These are phyloP conservation scores for Yarrowia sp. DNA, from an alignment of 805 yeast genomes.

Conservation along the genomic window DNA sequence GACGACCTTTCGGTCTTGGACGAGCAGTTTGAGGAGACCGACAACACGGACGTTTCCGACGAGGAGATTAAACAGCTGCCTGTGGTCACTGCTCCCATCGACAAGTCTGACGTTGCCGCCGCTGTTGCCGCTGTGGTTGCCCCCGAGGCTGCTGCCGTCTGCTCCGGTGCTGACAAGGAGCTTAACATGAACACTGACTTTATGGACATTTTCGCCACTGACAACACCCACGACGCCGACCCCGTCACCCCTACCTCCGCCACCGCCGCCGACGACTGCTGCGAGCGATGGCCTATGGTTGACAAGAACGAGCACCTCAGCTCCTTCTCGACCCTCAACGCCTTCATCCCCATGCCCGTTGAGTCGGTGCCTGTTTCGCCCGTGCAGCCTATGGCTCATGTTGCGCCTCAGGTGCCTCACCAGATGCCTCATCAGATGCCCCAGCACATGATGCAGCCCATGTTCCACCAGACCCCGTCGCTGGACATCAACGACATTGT, in stretches of 20 bases:
- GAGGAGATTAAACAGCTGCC: slow-evolving; percentile 4
- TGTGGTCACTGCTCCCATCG: neutral
- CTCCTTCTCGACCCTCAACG: slow-evolving; percentile 17
- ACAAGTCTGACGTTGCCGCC: neutral
- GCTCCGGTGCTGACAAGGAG: neutral
- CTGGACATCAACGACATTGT: slow-evolving; percentile 19
- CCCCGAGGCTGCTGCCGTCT: neutral
- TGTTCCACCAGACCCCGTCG: neutral
- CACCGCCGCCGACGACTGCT: neutral
- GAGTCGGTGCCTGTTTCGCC: slow-evolving; percentile 15
- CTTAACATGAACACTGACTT: neutral
- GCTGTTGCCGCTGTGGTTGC: neutral
- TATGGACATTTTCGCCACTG: neutral
- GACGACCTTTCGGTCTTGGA: slow-evolving; percentile 3
- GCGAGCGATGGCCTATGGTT: slow-evolving; percentile 19
- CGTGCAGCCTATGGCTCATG: neutral
- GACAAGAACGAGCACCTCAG: slow-evolving; percentile 13
- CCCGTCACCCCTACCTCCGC: neutral
- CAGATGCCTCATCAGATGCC: neutral
- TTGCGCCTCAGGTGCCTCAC: neutral
- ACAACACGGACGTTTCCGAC: neutral
- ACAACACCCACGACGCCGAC: neutral
- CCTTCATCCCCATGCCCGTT: slow-evolving; percentile 2
- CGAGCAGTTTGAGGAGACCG: neutral
- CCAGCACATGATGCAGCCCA: neutral